Evolutionary conservation across 345 rosid genomes (phyloP).

Genomic region (Salix brachista): DNA sequence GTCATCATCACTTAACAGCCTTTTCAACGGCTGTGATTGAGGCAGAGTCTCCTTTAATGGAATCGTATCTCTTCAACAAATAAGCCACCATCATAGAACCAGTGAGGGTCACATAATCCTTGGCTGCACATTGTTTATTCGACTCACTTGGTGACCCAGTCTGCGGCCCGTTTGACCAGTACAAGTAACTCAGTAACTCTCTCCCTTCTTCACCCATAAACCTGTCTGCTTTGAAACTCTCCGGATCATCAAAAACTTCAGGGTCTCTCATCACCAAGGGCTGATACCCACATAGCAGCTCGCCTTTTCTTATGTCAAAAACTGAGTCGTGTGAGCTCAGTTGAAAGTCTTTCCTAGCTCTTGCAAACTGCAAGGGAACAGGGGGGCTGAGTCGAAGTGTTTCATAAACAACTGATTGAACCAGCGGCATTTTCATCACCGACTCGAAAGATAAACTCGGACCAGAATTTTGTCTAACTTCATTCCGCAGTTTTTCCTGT

Average conservation of each 20-base stretch:
- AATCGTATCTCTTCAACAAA: conserved; percentile 57
- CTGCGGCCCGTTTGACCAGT: conserved; percentile 89
- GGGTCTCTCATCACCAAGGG: conserved; percentile 63
- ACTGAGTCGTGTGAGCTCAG: conserved; percentile 61
- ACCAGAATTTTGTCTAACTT: conserved; percentile 43
- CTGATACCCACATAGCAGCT: conserved; percentile 78
- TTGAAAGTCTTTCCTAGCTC: conserved; percentile 75
- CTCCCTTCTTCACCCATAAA: conserved; percentile 44
- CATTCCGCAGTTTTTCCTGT: conserved; percentile 46
- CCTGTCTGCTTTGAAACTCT: conserved; percentile 62
- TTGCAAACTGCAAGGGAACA: conserved; percentile 57
- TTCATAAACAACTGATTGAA: conserved; percentile 77
- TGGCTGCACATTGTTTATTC: conserved; percentile 81
- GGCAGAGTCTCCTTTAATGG: conserved; percentile 35
- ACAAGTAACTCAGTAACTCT: conserved; percentile 49
- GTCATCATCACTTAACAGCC: conserved; percentile 21
- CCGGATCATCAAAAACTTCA: conserved; percentile 62
- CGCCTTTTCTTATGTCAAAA: conserved; percentile 66
- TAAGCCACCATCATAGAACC: conserved; percentile 56
- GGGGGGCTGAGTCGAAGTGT: conserved; percentile 71
- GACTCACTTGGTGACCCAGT: conserved; percentile 53
- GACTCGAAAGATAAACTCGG: conserved; percentile 49
- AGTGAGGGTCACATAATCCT: conserved; percentile 57
- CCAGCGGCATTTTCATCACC: conserved; percentile 60
- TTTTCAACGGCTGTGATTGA: conserved; percentile 54